Evolutionary conservation across 352 stramenopile genomes (phyloP).

Genomic region (Globisporangium paroecandrum): DNA sequence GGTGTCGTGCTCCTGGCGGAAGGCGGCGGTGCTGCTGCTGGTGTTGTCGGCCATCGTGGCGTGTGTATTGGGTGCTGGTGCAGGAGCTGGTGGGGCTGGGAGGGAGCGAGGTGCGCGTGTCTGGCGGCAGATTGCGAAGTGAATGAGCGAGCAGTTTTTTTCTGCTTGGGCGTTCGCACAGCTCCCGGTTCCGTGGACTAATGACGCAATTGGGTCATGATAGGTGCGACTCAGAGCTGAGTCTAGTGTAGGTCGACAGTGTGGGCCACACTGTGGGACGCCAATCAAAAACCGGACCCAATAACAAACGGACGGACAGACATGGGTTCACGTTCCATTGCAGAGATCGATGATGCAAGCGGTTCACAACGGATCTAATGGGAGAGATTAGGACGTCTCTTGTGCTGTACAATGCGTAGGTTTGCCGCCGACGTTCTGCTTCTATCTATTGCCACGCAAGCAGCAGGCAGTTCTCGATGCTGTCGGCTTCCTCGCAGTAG

Average conservation of each 20-base stretch:
- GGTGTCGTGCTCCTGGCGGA: conserved; percentile 48
- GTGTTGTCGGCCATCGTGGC: conserved; percentile 14
- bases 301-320: not conserved
- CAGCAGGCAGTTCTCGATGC: conserved; percentile 79
- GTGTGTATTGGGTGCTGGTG: not conserved
- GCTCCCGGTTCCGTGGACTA: not conserved
- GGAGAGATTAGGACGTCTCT: not conserved
- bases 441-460: conserved; percentile 47
- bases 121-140: conserved; percentile 1
- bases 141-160: not conserved
- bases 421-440: not conserved
- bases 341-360: not conserved
- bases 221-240: conserved; percentile 6
- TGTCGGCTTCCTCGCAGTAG: conserved; percentile 72
- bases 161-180: not conserved
- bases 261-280: not conserved
- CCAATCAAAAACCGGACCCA: not conserved
- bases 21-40: conserved; percentile 10
- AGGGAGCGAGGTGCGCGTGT: not conserved
- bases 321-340: not conserved
- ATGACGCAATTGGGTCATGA: not conserved
- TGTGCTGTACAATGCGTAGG: not conserved
- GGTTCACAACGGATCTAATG: not conserved
- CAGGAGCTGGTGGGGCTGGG: not conserved
- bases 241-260: not conserved